A percentile compares a stretch with the other conserved stretches of the same genome.
Evolutionary conservation across 2,329 filamentous ascomycete species (phyloP).

Genomic region (Aspergillus fumigatiaffinis): DNA sequence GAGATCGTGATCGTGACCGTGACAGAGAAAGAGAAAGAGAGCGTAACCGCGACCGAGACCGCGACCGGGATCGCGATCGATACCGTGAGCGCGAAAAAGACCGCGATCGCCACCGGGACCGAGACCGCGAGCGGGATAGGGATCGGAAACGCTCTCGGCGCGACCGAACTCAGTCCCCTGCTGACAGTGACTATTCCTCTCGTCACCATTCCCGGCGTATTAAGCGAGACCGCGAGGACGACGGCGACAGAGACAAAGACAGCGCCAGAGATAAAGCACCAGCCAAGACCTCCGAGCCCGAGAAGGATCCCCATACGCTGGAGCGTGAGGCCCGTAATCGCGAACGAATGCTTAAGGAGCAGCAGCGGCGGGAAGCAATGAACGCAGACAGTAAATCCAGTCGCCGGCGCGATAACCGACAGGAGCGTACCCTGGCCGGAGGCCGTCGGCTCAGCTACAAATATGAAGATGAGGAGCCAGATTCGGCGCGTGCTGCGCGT

Average conservation of each 20-base stretch:
- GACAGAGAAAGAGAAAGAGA: conserved; percentile 37
- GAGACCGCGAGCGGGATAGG: conserved; percentile 41
- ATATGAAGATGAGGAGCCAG: conserved; percentile 46
- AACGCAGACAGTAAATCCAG: conserved; percentile 29
- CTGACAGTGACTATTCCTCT: conserved; percentile 29
- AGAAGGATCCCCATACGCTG: conserved; percentile 67
- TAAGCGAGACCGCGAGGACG: conserved; percentile 33
- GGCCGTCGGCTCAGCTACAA: conserved; percentile 46
- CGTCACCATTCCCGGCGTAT: conserved; percentile 32
- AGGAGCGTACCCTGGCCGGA: conserved; percentile 25
- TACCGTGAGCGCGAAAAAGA: conserved; percentile 35
- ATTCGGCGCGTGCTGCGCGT: conserved; percentile 31
- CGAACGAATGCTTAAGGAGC: conserved; percentile 62
- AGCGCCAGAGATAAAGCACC: conserved; percentile 15
- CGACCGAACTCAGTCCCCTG: conserved; percentile 35
- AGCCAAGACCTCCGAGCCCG: conserved; percentile 20
- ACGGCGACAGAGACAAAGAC: conserved; percentile 20
- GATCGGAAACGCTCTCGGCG: conserved; percentile 36
- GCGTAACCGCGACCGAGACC: conserved; percentile 21
- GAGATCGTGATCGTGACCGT: conserved; percentile 16
- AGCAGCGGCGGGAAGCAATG: conserved; percentile 59
- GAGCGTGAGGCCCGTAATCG: conserved; percentile 65
- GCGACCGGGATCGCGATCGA: conserved; percentile 20
- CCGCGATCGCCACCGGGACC: conserved; percentile 47
- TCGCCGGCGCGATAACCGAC: conserved; percentile 32